Evolutionary conservation across 2,329 filamentous ascomycete species (phyloP), one percentile per base, ranked within the genome.

Genomic region (Arthrinium phaeospermum): DNA sequence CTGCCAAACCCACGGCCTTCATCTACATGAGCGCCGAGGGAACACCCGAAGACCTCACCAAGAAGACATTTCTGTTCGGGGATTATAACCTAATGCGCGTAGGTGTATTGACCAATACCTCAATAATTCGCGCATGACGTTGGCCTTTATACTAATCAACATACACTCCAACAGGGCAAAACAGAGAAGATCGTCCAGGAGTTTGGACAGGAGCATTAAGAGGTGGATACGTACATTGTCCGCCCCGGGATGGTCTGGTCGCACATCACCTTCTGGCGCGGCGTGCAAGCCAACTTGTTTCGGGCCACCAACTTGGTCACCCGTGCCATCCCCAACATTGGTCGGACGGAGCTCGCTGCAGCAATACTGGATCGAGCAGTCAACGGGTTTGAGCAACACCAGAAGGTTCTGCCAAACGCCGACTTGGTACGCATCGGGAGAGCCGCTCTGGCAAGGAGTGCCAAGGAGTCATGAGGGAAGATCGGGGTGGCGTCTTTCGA

Each of bases 31-130:
- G 87, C 73, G 88, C 87, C 3, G 75, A 79, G 1, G 79, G 77
- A 0, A 81, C 81, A 3, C 82, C 84, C 73, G 82, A 85, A 1
- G 87, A 89, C 67, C 84, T 80, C n/a, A 81, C 76, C 14, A 85
- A 87, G 77, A 85, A 79, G 69, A 83, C 82, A 1, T 74, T 41
- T 1, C 2, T 82, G 12, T 74, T 83, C 27, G 76, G 76, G 0
- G 79, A 87, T 49, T 89, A 88, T 71, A 74, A 69, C 12, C 71
- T 85, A 12, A 82, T 89, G 82, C 78, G 88, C 22, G 87, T 87
- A 78, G 74, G 82, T 77, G n/a, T n/a, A n/a, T 44, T 37, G 37
- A 37, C 37, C 37, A 37, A 6, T 8, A 6, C 2, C 2, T 37
- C 37, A n/a, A n/a, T n/a, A n/a, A n/a, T n/a, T n/a, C n/a, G n/a